Percentiles rank a stretch among this genome's conserved stretches.
These are phyloP conservation scores for Cystobasidium tubakii DNA, from an alignment of 768 basidiomycete genomes.

Conservation along the genomic window DNA sequence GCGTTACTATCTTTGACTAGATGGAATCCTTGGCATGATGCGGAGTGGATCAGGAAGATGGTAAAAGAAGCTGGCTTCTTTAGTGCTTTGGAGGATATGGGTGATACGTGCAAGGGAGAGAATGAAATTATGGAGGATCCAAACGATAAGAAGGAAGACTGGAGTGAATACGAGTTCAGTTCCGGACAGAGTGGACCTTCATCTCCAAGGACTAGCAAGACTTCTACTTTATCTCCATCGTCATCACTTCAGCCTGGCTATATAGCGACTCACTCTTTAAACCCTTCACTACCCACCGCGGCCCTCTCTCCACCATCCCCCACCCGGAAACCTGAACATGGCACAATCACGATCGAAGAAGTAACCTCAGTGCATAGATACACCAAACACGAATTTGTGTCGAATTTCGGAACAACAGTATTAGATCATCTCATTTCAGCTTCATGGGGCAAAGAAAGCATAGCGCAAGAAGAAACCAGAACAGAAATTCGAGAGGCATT, in stretches of 20 bases:
- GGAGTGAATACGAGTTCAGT: not conserved
- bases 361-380: not conserved
- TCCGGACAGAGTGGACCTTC: not conserved
- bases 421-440: not conserved
- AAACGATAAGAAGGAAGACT: not conserved
- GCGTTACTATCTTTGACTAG: slow-evolving; percentile 4
- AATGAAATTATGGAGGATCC: not conserved
- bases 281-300: no score
- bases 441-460: not conserved
- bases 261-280: not conserved
- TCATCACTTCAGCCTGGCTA: not conserved
- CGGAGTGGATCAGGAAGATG: not conserved
- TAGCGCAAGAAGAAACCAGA: not conserved
- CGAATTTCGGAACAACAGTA: slow-evolving; percentile 13
- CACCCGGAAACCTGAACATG: not conserved
- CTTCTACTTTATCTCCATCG: not conserved
- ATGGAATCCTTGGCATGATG: slow-evolving; percentile 26
- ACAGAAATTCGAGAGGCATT: not conserved
- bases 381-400: slow-evolving; percentile 20
- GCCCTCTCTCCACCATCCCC: no score
- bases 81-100: not conserved
- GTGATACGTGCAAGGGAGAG: not conserved
- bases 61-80: not conserved
- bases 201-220: not conserved
- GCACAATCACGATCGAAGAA: slow-evolving; percentile 16